Conservation (phyloP, 2,329 filamentous ascomycete species). For the Phialophora chinensis region DNA sequence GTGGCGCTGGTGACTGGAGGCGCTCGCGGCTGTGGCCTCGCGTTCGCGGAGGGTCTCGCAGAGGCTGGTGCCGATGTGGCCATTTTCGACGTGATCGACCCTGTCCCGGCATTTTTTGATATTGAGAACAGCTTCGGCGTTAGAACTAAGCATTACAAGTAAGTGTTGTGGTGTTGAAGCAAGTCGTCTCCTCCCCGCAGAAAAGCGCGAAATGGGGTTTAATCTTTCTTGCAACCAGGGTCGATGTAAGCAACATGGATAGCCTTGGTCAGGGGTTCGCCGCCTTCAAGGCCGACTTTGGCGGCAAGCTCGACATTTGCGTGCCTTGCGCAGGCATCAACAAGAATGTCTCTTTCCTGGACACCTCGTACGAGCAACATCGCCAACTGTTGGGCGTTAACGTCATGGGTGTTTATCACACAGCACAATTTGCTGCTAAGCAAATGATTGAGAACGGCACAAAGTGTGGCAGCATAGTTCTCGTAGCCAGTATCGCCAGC, state of each 20-base stretch:
- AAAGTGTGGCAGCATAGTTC: constrained; percentile 58
- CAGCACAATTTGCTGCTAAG: constrained; percentile 56
- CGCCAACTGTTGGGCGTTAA: constrained; percentile 53
- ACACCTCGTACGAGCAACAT: constrained; percentile 52
- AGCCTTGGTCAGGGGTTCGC: constrained; percentile 44
- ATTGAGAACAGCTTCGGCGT: constrained; percentile 52
- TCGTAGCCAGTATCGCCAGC: constrained; percentile 61
- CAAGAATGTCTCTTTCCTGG: constrained; percentile 52
- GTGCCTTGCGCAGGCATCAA: constrained; percentile 56
- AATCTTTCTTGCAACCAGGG: constrained; percentile 37
- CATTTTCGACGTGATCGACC: constrained; percentile 55
- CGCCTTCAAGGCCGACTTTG: constrained; percentile 46
- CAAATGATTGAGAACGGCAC: constrained; percentile 60
- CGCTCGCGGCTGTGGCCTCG: constrained; percentile 54
- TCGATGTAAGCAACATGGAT: constrained; percentile 49
- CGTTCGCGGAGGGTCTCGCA: constrained; percentile 53
- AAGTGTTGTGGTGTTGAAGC: not conserved
- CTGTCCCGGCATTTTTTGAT: constrained; percentile 47
- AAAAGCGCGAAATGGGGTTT: not conserved
- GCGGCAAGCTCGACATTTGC: constrained; percentile 51
- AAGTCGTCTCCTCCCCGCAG: not conserved
- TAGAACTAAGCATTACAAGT: constrained; percentile 51
- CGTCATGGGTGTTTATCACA: constrained; percentile 54
- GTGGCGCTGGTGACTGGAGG: constrained; percentile 56
- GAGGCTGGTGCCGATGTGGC: constrained; percentile 55